Evolutionary conservation across 257 asterid species (phyloP).

Genomic region (Petunia secreta): DNA sequence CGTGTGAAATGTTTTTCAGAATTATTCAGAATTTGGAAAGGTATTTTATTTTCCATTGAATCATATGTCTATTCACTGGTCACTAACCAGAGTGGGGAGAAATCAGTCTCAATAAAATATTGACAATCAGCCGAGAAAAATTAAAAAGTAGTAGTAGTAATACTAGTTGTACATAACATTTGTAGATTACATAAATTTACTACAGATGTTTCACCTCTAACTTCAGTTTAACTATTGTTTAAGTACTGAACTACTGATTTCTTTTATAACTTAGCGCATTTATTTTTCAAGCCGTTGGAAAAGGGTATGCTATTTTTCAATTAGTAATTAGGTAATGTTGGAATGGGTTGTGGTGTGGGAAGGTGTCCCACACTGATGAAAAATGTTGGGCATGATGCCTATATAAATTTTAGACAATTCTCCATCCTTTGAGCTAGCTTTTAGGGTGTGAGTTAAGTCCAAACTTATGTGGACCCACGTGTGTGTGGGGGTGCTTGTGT

Average conservation of each 20-base stretch:
- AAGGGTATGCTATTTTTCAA: neutral
- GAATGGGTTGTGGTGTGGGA: no score
- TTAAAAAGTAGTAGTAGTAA: neutral
- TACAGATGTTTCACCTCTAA: neutral
- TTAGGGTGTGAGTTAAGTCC: no score
- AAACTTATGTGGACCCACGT: no score
- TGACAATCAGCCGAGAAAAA: neutral
- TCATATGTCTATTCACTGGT: constrained; percentile 2
- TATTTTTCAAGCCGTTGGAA: neutral
- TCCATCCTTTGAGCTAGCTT: no score
- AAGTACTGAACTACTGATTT: neutral
- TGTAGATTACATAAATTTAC: neutral
- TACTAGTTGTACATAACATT: neutral
- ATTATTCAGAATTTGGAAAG: constrained; percentile 3
- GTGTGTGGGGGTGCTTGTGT: no score
- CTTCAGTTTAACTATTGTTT: constrained; percentile 19
- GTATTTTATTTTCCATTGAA: constrained; percentile 14
- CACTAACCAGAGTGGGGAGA: neutral
- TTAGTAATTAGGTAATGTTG: no score
- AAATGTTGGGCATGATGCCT: no score
- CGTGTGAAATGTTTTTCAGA: neutral
- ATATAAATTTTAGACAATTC: no score
- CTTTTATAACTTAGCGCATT: neutral
- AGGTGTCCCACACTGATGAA: no score
- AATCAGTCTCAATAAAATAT: neutral